phyloP scores from a whole-genome alignment of 257 asterid genomes.

The Handroanthus guayacan region DNA sequence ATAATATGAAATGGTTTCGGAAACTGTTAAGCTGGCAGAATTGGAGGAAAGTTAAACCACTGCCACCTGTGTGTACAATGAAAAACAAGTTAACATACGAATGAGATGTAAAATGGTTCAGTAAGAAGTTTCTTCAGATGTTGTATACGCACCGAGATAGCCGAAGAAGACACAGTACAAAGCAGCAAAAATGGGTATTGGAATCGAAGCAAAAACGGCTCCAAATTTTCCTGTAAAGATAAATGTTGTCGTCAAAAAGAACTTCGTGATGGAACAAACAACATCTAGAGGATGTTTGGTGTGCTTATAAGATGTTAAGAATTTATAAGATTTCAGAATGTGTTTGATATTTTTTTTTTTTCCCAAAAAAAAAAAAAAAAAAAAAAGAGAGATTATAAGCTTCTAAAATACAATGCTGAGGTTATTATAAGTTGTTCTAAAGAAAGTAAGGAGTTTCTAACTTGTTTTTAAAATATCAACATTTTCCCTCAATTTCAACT shows the following conservation, averaged over 20 bases:
- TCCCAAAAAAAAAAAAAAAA: too few species aligned
- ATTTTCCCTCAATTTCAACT: too few species aligned
- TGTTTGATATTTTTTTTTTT: too few species aligned
- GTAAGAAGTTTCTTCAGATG: too few species aligned
- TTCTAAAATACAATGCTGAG: too few species aligned
- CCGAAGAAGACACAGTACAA: slow-evolving; percentile 63
- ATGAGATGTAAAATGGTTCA: neutral
- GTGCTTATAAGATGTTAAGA: too few species aligned
- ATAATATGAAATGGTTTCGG: slow-evolving; percentile 60
- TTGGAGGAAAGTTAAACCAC: slow-evolving; percentile 61
- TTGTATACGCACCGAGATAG: slow-evolving; percentile 50
- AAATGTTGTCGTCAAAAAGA: neutral
- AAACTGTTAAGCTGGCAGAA: slow-evolving; percentile 71
- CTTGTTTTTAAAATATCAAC: too few species aligned
- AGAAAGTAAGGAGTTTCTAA: too few species aligned
- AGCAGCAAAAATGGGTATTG: slow-evolving; percentile 57
- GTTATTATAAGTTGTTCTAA: too few species aligned
- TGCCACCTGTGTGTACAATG: slow-evolving; percentile 44
- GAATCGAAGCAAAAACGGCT: slow-evolving; percentile 66
- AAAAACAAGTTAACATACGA: neutral
- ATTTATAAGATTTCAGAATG: too few species aligned
- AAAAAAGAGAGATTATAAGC: too few species aligned
- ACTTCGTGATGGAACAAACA: neutral
- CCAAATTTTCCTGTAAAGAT: slow-evolving; percentile 70
- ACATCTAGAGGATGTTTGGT: neutral